Base-by-base conservation (phyloP, 495 filamentous ascomycete species). In the Penicillium bovifimosum region DNA sequence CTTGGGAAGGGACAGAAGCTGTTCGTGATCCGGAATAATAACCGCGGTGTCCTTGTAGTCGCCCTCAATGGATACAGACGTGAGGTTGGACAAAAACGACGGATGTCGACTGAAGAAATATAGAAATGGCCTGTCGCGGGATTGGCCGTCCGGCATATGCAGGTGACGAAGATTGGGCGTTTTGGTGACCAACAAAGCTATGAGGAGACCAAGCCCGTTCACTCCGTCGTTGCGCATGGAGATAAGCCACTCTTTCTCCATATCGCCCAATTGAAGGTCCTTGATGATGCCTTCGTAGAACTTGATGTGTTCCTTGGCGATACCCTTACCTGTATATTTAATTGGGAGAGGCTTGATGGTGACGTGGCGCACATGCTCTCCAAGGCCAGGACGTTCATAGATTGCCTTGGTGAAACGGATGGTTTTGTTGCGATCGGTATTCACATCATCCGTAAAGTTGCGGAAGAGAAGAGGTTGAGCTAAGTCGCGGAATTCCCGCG, bases 401-500 rank as follows among this genome's bases (percentile, higher is more conserved):
- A 68, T 27, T 16, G 52, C 20, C 34, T 33, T 55, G 32, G 50
- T 52, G 33, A 66, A 64, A 5, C 17, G 10, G 18, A 59, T 29
- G 0, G 57, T 52, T n/a, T 36, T 33, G 2, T 5, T 11, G 9
- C 41, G 24, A 36, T n/a, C n/a, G n/a, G n/a, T n/a, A n/a, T n/a
- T n/a, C n/a, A n/a, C n/a, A n/a, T n/a, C n/a, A n/a, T n/a, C 47
- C 41, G 4, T 27, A 27, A 59, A 52, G 7, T 60, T 28, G 0
- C 35, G 46, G 29, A 61, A 64, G 26, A 68, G 41, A 14, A 66
- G 48, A 35, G 65, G 63, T 35, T 68, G 63, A 1, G 56, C 65
- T 9, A 66, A 20, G 4, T 58, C 56, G 6, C 60, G 55, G 9
- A 61, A 61, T 24, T 18, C 14, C 9, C 46, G 56, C 2, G 58